Percentiles rank a stretch among this genome's conserved stretches.
Conservation (phyloP, 2,329 filamentous ascomycete species). For the Fusarium pininemorale region DNA sequence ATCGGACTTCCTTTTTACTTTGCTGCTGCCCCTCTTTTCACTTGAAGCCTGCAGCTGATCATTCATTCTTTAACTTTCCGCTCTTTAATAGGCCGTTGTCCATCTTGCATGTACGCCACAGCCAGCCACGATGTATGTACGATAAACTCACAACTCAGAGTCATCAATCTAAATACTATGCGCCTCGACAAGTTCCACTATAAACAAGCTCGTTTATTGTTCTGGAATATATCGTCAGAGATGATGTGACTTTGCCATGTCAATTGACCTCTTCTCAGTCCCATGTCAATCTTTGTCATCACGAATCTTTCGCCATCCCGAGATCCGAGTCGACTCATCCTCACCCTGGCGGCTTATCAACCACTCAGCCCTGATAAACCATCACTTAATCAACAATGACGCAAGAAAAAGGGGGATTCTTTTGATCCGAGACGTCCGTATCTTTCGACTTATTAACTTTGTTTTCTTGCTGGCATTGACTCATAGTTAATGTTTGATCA, state of each 20-base stretch:
- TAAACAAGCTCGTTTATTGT: not conserved
- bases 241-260: conserved; percentile 31
- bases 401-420: not conserved
- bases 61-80: conserved; percentile 6
- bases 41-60: conserved; percentile 7
- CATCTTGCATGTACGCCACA: conserved; percentile 14
- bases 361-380: conserved; percentile 1
- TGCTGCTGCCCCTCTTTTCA: conserved; percentile 15
- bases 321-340: conserved; percentile 25
- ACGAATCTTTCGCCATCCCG: conserved; percentile 27
- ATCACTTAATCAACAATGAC: conserved; percentile 4
- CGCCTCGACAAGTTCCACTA: not conserved
- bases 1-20: not conserved
- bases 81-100: not conserved
- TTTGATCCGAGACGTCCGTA: conserved; percentile 11
- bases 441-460: not conserved
- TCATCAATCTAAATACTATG: not conserved
- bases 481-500: conserved; percentile 5
- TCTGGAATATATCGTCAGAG: not conserved
- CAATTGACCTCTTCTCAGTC: not conserved
- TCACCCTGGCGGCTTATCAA: conserved; percentile 11
- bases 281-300: conserved; percentile 17
- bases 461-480: not conserved
- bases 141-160: not conserved
- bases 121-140: conserved; percentile 1